phyloP scores from a whole-genome alignment of 2,329 filamentous ascomycete species.

The Pseudogymnoascus sp. region DNA sequence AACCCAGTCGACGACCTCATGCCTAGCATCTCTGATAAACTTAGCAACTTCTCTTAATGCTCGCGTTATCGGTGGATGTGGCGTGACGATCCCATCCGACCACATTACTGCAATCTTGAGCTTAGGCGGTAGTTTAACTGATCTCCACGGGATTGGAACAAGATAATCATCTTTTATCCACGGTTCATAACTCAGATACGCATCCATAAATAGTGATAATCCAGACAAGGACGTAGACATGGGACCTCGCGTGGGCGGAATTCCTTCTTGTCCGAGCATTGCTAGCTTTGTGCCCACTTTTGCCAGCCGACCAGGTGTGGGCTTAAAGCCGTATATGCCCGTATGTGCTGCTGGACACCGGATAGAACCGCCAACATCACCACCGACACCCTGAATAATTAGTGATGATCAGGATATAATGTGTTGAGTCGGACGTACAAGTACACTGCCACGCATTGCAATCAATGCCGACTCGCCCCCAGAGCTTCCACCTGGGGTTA shows the following conservation, averaged over 20 bases:
- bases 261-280: constrained; percentile 25
- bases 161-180: constrained; percentile 47
- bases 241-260: constrained; percentile 46
- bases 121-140: constrained; percentile 34
- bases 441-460: constrained; percentile 7
- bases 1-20: constrained; percentile 50
- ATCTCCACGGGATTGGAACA: constrained; percentile 46
- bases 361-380: constrained; percentile 5
- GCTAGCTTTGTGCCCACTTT: constrained; percentile 19
- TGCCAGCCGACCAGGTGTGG: constrained; percentile 23
- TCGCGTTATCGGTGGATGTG: constrained; percentile 51
- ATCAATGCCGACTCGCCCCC: constrained; percentile 12
- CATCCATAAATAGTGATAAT: constrained; percentile 36
- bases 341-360: constrained; percentile 10
- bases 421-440: neutral
- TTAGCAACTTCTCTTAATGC: constrained; percentile 49
- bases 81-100: constrained; percentile 52
- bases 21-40: constrained; percentile 38
- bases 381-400: neutral
- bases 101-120: constrained; percentile 54
- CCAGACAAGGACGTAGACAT: constrained; percentile 46
- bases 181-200: constrained; percentile 36
- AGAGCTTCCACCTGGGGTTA: constrained; percentile 9
- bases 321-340: constrained; percentile 29
- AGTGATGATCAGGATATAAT: neutral